These are phyloP conservation scores for Talaromyces ruber DNA, from an alignment of 495 filamentous ascomycete genomes.

Conservation along the genomic window DNA sequence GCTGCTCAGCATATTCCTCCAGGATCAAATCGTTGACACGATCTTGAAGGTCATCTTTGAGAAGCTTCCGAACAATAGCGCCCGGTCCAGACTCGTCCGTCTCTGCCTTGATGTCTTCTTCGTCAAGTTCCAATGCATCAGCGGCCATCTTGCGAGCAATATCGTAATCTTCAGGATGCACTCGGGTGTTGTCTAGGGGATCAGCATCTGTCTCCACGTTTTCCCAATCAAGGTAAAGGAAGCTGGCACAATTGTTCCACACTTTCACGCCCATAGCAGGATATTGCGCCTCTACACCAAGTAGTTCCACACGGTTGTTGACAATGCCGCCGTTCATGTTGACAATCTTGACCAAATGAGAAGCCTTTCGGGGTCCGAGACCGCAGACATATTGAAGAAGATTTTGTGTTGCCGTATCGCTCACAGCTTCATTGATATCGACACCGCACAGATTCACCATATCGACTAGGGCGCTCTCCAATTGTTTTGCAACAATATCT, in stretches of 20 bases:
- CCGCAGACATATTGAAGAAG: constrained; percentile 88
- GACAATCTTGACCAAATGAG: constrained; percentile 78
- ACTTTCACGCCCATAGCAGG: constrained; percentile 82
- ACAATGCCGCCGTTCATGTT: constrained; percentile 81
- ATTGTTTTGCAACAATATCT: constrained; percentile 72
- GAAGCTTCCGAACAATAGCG: constrained; percentile 84
- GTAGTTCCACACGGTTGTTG: constrained; percentile 70
- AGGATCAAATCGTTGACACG: constrained; percentile 93
- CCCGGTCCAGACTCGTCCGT: constrained; percentile 77
- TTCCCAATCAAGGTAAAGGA: constrained; percentile 83
- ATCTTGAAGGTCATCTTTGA: constrained; percentile 84
- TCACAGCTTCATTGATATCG: constrained; percentile 84
- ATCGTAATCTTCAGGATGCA: constrained; percentile 97
- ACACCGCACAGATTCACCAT: constrained; percentile 97
- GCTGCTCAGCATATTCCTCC: constrained; percentile 92
- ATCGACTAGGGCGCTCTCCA: constrained; percentile 93
- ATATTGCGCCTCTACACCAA: constrained; percentile 74
- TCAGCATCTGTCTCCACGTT: constrained; percentile 67
- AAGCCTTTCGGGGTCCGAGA: constrained; percentile 86
- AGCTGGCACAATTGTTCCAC: constrained; percentile 95
- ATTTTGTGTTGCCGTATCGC: constrained; percentile 69
- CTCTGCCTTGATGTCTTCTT: constrained; percentile 95
- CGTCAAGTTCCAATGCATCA: constrained; percentile 90
- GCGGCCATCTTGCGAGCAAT: constrained; percentile 96
- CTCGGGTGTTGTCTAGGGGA: constrained; percentile 90